A percentile compares a stretch with the other conserved stretches of the same genome.
Evolutionary conservation across 2,329 filamentous ascomycete genomes (phyloP).

Genomic region (Paecilomyces sp.): DNA sequence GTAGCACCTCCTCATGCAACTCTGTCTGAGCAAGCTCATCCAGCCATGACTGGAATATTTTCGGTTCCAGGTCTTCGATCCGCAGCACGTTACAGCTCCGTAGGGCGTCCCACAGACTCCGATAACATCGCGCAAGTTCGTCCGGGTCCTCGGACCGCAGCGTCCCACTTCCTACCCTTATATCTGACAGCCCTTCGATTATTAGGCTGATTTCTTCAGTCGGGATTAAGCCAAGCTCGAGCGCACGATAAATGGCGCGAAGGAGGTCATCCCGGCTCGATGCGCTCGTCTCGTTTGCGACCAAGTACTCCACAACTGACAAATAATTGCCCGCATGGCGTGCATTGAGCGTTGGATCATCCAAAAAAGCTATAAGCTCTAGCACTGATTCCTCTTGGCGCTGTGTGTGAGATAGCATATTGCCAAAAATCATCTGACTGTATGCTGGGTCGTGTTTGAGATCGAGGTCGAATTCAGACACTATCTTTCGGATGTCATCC

Average conservation of each 20-base stretch:
- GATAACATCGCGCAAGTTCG: conserved; percentile 16
- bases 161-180: conserved; percentile 10
- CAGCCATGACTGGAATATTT: conserved; percentile 25
- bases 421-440: conserved; percentile 28
- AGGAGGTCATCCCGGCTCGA: conserved; percentile 15
- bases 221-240: conserved; percentile 28
- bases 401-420: conserved; percentile 15
- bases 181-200: conserved; percentile 17
- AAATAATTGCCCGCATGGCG: conserved; percentile 28
- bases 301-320: conserved; percentile 18
- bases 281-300: conserved; percentile 10
- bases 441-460: conserved; percentile 26
- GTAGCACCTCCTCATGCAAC: conserved; percentile 8
- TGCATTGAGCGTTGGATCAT: conserved; percentile 29
- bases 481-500: conserved; percentile 20
- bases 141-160: conserved; percentile 9
- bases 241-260: conserved; percentile 17
- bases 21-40: conserved; percentile 14
- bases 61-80: conserved; percentile 23
- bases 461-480: conserved; percentile 22
- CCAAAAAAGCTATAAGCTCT: conserved; percentile 25
- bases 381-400: conserved; percentile 6
- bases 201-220: conserved; percentile 25
- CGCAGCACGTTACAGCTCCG: conserved; percentile 26
- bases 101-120: conserved; percentile 31